Conservation (phyloP, 2,329 filamentous ascomycete species). For the Lasiodiplodia gonubiensis region DNA sequence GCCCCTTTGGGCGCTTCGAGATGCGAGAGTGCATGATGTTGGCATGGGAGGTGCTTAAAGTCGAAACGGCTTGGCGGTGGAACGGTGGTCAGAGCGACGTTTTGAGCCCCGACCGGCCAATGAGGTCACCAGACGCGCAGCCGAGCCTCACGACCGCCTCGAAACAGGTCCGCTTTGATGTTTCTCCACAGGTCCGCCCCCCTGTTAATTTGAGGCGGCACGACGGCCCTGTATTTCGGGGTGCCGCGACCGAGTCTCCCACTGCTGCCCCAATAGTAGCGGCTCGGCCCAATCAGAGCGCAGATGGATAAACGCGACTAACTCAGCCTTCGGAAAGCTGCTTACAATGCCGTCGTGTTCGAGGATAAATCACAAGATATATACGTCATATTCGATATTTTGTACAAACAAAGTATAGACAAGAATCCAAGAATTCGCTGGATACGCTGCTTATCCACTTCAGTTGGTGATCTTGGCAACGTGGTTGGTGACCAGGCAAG, state of each 20-base stretch:
- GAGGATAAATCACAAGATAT: background rate
- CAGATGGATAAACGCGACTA: constrained; percentile 4
- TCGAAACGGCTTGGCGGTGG: constrained; percentile 27
- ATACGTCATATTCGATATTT: background rate
- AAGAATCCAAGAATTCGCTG: background rate
- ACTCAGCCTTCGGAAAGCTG: constrained; percentile 3
- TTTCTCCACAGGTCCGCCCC: constrained; percentile 13
- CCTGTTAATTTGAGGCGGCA: constrained; percentile 22
- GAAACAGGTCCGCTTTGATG: constrained; percentile 13
- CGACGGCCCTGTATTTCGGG: constrained; percentile 23
- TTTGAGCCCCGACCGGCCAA: constrained; percentile 3
- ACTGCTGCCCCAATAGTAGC: background rate
- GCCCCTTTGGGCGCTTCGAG: constrained; percentile 18
- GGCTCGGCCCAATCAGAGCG: background rate
- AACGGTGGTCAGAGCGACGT: constrained; percentile 7
- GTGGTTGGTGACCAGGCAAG: constrained; percentile 40
- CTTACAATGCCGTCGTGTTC: background rate
- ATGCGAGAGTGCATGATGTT: constrained; percentile 22
- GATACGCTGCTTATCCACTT: background rate
- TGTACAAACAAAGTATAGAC: constrained; percentile 11
- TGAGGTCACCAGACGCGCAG: background rate
- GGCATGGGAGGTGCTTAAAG: constrained; percentile 10
- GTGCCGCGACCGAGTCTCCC: constrained; percentile 4
- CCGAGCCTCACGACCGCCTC: constrained; percentile 13
- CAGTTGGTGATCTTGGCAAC: constrained; percentile 36